phyloP scores from a whole-genome alignment of 2,329 filamentous ascomycete species.

The Arthrinium phaeospermum region DNA sequence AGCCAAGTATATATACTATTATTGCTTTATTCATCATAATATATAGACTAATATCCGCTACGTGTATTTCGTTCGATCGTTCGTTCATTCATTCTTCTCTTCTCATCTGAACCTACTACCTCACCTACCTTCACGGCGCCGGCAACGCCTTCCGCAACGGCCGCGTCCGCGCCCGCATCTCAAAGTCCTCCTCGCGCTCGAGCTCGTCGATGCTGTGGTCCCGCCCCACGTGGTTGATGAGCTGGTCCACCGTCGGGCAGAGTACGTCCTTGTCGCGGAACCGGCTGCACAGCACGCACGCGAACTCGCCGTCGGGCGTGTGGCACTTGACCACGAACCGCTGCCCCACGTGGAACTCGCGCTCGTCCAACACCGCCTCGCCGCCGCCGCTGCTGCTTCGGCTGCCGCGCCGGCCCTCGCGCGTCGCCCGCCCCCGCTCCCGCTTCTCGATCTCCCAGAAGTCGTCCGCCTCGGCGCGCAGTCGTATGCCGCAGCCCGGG shows the following conservation, averaged over 20 bases:
- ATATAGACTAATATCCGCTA: background rate
- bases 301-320: conserved; percentile 37
- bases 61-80: background rate
- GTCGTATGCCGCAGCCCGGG: conserved; percentile 33
- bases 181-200: conserved; percentile 27
- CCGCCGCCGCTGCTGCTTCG: conserved; percentile 21
- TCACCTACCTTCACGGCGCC: conserved; percentile 15
- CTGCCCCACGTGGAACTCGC: conserved; percentile 39
- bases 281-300: conserved; percentile 40
- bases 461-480: conserved; percentile 35
- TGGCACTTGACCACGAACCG: conserved; percentile 47
- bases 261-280: conserved; percentile 36
- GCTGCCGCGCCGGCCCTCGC: conserved; percentile 19
- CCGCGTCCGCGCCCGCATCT: conserved; percentile 16
- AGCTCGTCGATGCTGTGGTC: conserved; percentile 27
- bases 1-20: background rate
- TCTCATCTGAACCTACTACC: too few species aligned
- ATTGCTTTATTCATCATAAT: background rate
- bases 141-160: conserved; percentile 16
- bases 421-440: conserved; percentile 4
- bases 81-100: background rate
- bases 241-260: conserved; percentile 34
- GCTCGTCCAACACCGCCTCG: conserved; percentile 34
- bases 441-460: conserved; percentile 38
- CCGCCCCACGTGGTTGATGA: conserved; percentile 39